Conservation (phyloP, 2,329 filamentous ascomycete species). For the Fusarium vanettenii region DNA sequence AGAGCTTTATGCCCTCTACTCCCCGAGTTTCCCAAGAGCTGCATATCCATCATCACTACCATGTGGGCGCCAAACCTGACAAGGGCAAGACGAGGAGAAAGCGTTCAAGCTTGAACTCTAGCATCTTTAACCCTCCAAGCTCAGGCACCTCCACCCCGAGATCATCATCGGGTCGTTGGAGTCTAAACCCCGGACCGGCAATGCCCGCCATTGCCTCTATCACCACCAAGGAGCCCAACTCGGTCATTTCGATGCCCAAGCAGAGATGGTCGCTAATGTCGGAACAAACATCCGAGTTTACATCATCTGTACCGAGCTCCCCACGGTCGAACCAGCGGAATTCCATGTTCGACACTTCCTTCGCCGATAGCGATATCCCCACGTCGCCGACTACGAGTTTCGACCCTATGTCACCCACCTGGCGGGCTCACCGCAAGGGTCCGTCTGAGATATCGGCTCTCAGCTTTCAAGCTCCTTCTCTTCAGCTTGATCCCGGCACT, state of each 20-base stretch:
- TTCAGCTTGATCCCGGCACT: conserved; percentile 50
- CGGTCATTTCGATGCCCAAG: conserved; percentile 56
- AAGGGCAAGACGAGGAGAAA: conserved; percentile 76
- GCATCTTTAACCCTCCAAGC: conserved; percentile 68
- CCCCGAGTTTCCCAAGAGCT: conserved; percentile 73
- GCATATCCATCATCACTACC: conserved; percentile 96
- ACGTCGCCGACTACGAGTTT: conserved; percentile 85
- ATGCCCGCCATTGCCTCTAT: conserved; percentile 56
- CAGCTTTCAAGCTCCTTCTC: conserved; percentile 56
- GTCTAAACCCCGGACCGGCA: conserved; percentile 53
- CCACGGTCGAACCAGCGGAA: conserved; percentile 79
- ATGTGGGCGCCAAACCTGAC: conserved; percentile 74
- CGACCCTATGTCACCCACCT: conserved; percentile 73
- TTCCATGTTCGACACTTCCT: conserved; percentile 82
- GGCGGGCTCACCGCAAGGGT: conserved; percentile 66
- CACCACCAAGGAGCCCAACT: conserved; percentile 62
- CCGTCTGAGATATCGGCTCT: conserved; percentile 67
- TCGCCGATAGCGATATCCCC: conserved; percentile 71
- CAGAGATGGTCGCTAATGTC: conserved; percentile 69
- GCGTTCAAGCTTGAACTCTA: conserved; percentile 71
- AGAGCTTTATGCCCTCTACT: conserved; percentile 54
- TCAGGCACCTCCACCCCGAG: conserved; percentile 57
- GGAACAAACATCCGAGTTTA: conserved; percentile 72
- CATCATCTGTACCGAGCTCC: conserved; percentile 83
- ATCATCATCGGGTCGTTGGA: conserved; percentile 50